Conservation (phyloP, 176 grass and related monocot species). For the Pontederia paniculata region DNA sequence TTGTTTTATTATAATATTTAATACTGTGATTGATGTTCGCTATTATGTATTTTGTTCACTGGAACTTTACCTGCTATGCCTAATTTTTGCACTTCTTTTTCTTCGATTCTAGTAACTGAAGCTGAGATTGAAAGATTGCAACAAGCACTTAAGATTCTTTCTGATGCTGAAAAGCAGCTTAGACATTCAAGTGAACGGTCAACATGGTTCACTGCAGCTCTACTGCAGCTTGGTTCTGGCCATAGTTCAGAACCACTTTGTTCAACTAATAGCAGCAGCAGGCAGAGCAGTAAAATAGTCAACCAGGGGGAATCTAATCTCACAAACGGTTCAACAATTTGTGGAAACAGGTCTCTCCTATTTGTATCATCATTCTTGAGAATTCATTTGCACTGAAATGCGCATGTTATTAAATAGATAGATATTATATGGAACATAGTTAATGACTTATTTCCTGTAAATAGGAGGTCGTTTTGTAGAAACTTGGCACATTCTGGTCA, state of each 20-base stretch:
- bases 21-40: background rate
- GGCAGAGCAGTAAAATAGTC: slow-evolving; percentile 37
- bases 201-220: slow-evolving; percentile 89
- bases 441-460: slow-evolving; percentile 5
- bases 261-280: slow-evolving; percentile 45
- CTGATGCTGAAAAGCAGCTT: slow-evolving; percentile 90
- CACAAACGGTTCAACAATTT: slow-evolving; percentile 37
- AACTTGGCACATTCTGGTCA: slow-evolving; percentile 23
- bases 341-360: slow-evolving; percentile 37
- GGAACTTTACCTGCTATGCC: background rate
- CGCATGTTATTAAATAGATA: too few relatives aligned
- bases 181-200: slow-evolving; percentile 79
- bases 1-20: background rate
- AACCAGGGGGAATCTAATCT: slow-evolving; percentile 31
- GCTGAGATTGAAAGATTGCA: slow-evolving; percentile 85
- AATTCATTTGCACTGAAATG: too few relatives aligned
- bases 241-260: slow-evolving; percentile 53
- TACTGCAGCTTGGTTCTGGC: slow-evolving; percentile 78
- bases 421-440: too few relatives aligned
- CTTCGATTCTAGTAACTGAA: slow-evolving; percentile 60
- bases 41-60: background rate
- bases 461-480: slow-evolving; percentile 40
- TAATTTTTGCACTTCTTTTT: slow-evolving; percentile 3
- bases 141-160: slow-evolving; percentile 87
- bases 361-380: slow-evolving; percentile 18